These are phyloP conservation scores for Penstemon eatonii DNA, from an alignment of 257 asterid species.

Conservation along the genomic window DNA sequence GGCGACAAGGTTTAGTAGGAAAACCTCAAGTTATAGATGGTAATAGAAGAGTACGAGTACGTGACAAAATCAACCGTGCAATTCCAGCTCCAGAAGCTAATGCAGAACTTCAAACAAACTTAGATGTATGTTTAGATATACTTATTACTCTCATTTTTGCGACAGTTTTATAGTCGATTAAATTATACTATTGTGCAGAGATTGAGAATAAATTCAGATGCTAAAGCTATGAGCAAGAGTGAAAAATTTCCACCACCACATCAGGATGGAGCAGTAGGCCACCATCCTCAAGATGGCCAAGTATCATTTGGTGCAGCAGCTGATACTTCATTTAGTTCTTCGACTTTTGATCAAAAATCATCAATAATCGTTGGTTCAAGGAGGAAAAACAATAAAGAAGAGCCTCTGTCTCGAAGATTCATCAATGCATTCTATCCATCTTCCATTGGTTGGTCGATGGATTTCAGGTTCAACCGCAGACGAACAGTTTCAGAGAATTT, in stretches of 20 bases:
- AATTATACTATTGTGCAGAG: conserved; percentile 47
- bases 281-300: conserved; percentile 49
- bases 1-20: conserved; percentile 61
- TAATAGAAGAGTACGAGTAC: conserved; percentile 58
- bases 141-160: too few species aligned
- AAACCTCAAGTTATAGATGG: conserved; percentile 59
- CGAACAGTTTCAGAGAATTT: conserved; percentile 40
- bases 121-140: conserved; percentile 57
- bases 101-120: conserved; percentile 84
- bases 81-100: conserved; percentile 94
- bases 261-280: conserved; percentile 77
- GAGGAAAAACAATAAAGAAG: conserved; percentile 49
- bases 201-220: conserved; percentile 61
- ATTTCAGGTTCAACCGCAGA: conserved; percentile 58
- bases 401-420: conserved; percentile 52
- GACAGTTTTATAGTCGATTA: too few species aligned
- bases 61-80: conserved; percentile 67
- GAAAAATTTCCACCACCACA: conserved; percentile 95
- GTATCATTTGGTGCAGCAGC: conserved; percentile 41
- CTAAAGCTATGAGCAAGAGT: conserved; percentile 66
- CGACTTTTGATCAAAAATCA: conserved; percentile 47
- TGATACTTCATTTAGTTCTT: conserved; percentile 43
- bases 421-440: conserved; percentile 60
- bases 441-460: conserved; percentile 57
- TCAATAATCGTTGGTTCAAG: conserved; percentile 42